phyloP scores from a whole-genome alignment of 441 rosid genomes.

The Gossypium davidsonii region DNA sequence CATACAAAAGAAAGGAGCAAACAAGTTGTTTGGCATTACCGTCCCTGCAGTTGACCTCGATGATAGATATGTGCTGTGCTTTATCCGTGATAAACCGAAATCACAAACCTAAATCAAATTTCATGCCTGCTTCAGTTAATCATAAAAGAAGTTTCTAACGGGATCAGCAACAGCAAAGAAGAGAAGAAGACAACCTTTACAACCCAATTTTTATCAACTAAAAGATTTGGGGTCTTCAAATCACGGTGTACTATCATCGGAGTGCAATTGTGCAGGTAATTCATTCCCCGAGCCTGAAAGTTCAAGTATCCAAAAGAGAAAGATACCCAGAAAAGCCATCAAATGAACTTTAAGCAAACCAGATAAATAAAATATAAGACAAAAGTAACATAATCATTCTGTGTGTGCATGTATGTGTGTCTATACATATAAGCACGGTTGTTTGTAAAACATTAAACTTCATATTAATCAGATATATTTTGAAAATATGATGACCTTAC shows the following conservation, averaged over 20 bases:
- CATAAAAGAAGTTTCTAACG: constrained; percentile 5
- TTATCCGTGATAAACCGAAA: constrained; percentile 86
- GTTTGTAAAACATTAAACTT: neutral
- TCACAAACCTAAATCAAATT: constrained; percentile 60
- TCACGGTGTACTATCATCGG: constrained; percentile 74
- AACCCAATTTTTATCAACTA: constrained; percentile 95
- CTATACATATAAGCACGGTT: neutral
- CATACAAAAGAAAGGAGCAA: neutral
- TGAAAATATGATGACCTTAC: constrained; percentile 3
- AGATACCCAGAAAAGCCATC: constrained; percentile 9
- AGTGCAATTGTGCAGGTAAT: constrained; percentile 82
- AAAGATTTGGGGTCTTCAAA: constrained; percentile 50
- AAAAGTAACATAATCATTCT: neutral
- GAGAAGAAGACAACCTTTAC: constrained; percentile 53
- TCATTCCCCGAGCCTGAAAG: constrained; percentile 94
- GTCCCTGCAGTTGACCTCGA: constrained; percentile 96
- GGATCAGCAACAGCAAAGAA: neutral
- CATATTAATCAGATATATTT: neutral
- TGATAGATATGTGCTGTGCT: constrained; percentile 86
- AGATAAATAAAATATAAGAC: neutral
- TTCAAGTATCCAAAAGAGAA: constrained; percentile 21
- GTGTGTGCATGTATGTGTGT: neutral
- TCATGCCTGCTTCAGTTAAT: constrained; percentile 3
- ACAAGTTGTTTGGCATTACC: constrained; percentile 35
- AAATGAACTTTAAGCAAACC: constrained; percentile 13